Base-by-base conservation (phyloP, 2,329 filamentous ascomycete genomes). In the Stemphylium lycopersici region DNA sequence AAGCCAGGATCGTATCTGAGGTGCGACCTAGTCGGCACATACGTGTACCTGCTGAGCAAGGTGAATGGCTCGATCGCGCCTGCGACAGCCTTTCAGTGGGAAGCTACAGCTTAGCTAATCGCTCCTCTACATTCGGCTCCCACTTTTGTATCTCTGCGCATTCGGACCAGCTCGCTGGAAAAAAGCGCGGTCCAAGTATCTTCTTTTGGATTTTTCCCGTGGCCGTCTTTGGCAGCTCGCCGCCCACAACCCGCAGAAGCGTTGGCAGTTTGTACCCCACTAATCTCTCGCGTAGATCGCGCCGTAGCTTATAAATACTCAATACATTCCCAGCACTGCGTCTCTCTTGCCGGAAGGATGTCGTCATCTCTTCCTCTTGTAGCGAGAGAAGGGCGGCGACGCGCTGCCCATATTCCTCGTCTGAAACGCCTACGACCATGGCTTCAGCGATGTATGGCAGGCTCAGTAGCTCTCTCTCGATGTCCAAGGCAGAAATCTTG, bases 401-500 rank as follows among this genome's bases (percentile, higher is more conserved):
- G 16, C 81, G 74, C 66, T 85, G 81, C 2, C 82, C 81, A 67
- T 79, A 84, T 68, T 84, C 81, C 15, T 81, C 76, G 56, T 83
- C 81, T 0, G 76, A 69, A n/a, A 84, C 74, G 1, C 82, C 81
- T 3, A 84, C 80, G 1, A 84, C 79, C 60, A 81, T 81, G 4
- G 79, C 81, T 66, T 84, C 82, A 41, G 79, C 72, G 31, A 84
- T 74, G 29, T 78, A 77, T 1, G 78, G 74, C 47, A 84, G 61
- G 0, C 76, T 74, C 20, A 84, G 71, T 59, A 83, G 77, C 56
- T 83, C 81, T 15, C 81, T 74, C 65, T 84, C 82, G 26, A 84
- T 80, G 44, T 84, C 82, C 10, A 84, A 68, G 0, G 82, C 81
- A 0, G 79, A 82, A 32, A 84, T 80, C 67, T 84, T 84, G 60